These are phyloP conservation scores for Lagenaria siceraria DNA, from an alignment of 306 rosid genomes.

Conservation along the genomic window DNA sequence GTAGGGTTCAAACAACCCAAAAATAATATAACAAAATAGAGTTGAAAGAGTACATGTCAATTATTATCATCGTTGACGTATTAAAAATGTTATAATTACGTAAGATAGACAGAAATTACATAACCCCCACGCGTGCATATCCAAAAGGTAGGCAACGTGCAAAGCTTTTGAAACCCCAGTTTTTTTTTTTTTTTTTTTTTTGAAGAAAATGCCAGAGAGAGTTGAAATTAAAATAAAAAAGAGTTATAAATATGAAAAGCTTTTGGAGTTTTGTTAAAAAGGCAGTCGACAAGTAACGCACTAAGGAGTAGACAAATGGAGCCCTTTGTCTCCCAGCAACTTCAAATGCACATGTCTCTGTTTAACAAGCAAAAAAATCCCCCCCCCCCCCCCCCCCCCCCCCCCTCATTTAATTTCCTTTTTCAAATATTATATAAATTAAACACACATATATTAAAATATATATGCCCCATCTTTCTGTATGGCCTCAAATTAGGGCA, in stretches of 20 bases:
- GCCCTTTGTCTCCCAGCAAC: slow-evolving; percentile 5
- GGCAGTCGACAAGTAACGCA: slow-evolving; percentile 5
- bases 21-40: too few species aligned
- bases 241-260: too few species aligned
- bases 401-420: neutral
- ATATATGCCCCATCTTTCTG: neutral
- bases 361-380: neutral
- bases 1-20: too few species aligned
- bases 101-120: too few species aligned
- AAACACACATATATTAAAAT: too few species aligned
- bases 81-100: too few species aligned
- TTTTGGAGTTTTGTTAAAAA: neutral
- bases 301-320: slow-evolving; percentile 5
- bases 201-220: too few species aligned
- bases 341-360: neutral
- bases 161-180: neutral
- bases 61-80: too few species aligned
- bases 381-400: neutral
- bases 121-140: neutral
- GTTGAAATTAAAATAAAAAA: too few species aligned
- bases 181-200: too few species aligned
- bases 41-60: too few species aligned
- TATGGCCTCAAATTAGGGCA: neutral
- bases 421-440: too few species aligned
- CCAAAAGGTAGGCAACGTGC: neutral